Evolutionary conservation across 2,329 filamentous ascomycete genomes (phyloP).

Genomic region (Pseudopithomyces chartarum): DNA sequence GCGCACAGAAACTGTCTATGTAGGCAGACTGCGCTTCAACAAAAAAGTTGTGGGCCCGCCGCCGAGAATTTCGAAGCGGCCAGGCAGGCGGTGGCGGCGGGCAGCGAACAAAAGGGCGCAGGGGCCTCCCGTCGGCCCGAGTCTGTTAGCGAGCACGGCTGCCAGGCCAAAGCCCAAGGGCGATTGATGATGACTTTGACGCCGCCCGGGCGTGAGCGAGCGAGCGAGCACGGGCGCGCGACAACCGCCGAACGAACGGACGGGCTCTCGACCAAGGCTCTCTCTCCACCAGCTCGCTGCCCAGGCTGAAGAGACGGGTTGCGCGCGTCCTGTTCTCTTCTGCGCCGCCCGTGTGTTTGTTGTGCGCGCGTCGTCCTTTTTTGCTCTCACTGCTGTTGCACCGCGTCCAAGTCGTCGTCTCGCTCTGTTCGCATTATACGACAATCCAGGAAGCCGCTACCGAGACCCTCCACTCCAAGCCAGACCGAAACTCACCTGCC

Average conservation of each 20-base stretch:
- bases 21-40: no score
- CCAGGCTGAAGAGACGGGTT: not conserved
- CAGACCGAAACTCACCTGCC: conserved; percentile 7
- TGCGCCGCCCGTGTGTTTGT: not conserved
- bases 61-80: conserved; percentile 18
- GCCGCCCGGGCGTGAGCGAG: no score
- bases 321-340: not conserved
- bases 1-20: no score
- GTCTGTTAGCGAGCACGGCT: conserved; percentile 14
- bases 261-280: conserved; percentile 21
- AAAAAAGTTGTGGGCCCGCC: conserved; percentile 2
- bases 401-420: not conserved
- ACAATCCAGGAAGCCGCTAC: conserved; percentile 23
- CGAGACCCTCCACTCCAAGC: conserved; percentile 10
- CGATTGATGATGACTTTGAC: conserved; percentile 37
- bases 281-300: not conserved
- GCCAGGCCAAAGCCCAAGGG: conserved; percentile 9
- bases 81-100: conserved; percentile 19
- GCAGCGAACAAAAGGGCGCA: conserved; percentile 8
- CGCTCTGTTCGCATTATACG: conserved; percentile 8
- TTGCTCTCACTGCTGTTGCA: not conserved
- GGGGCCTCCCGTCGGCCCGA: conserved; percentile 13
- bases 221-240: conserved; percentile 25
- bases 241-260: conserved; percentile 29
- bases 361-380: not conserved